Conservation (phyloP, 208 protist genomes). For the Trypanosoma vivax region DNA sequence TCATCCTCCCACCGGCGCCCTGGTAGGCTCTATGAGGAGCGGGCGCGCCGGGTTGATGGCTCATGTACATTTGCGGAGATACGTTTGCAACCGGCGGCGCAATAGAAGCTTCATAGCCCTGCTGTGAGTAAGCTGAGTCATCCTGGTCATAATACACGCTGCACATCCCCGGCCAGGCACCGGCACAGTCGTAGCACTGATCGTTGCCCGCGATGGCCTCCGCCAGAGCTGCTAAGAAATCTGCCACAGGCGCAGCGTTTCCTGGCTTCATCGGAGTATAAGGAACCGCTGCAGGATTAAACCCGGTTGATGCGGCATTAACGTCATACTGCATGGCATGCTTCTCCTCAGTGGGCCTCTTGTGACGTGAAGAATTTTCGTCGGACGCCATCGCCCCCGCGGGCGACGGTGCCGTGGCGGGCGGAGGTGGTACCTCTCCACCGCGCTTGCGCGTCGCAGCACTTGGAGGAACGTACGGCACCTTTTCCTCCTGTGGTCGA, state of each 20-base stretch:
- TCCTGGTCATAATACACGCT: conserved; percentile 53
- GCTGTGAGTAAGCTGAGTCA: conserved; percentile 53
- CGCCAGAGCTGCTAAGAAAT: conserved; percentile 53
- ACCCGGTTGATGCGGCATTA: conserved; percentile 14
- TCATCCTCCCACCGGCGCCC: not conserved
- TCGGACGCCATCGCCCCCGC: conserved; percentile 9
- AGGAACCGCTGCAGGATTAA: conserved; percentile 25
- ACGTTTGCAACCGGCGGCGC: conserved; percentile 10
- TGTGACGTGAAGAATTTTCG: conserved; percentile 9
- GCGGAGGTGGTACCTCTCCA: conserved; percentile 10
- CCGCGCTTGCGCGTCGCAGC: conserved; percentile 9
- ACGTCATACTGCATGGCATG: conserved; percentile 11
- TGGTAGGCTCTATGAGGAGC: conserved; percentile 15
- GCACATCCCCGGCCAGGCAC: conserved; percentile 51
- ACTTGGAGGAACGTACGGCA: conserved; percentile 1
- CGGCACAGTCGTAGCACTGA: conserved; percentile 35
- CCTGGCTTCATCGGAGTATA: conserved; percentile 42
- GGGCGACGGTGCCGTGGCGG: conserved; percentile 3
- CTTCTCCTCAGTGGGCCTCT: conserved; percentile 9
- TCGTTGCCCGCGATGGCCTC: conserved; percentile 34
- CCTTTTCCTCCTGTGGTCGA: conserved; percentile 24
- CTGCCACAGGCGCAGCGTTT: conserved; percentile 34
- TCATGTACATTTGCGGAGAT: conserved; percentile 17
- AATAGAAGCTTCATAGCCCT: conserved; percentile 11
- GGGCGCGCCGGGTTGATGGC: conserved; percentile 26